Percentiles rank a stretch among this genome's conserved stretches.
These are phyloP conservation scores for Fusarium haematococcum DNA, from an alignment of 2,329 filamentous ascomycete genomes.

Conservation along the genomic window DNA sequence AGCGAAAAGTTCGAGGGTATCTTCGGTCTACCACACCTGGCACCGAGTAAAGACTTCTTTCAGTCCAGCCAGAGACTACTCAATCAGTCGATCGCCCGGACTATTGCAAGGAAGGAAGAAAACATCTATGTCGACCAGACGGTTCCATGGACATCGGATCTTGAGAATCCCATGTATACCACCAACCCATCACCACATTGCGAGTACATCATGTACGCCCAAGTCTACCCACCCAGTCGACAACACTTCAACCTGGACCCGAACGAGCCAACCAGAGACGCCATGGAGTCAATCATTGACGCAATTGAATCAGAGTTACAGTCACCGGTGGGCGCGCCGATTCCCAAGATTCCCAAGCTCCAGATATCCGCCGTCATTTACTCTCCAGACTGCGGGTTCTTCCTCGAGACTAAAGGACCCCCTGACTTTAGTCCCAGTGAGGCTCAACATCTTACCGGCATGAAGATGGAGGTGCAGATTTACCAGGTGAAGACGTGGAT, in stretches of 20 bases:
- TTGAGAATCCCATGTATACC: slow-evolving; percentile 70
- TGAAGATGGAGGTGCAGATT: slow-evolving; percentile 71
- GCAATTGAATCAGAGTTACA: slow-evolving; percentile 73
- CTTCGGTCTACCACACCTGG: slow-evolving; percentile 87
- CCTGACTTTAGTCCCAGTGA: slow-evolving; percentile 64
- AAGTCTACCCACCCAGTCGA: slow-evolving; percentile 71
- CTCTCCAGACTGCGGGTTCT: slow-evolving; percentile 76
- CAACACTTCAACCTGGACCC: slow-evolving; percentile 49
- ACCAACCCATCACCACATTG: slow-evolving; percentile 77
- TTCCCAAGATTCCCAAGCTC: slow-evolving; percentile 65
- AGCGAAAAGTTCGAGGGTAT: slow-evolving; percentile 96
- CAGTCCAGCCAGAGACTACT: slow-evolving; percentile 72
- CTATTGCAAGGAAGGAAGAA: slow-evolving; percentile 74
- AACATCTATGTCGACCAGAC: slow-evolving; percentile 65
- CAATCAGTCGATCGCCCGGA: slow-evolving; percentile 76
- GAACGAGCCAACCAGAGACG: slow-evolving; percentile 46
- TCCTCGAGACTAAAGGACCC: slow-evolving; percentile 73
- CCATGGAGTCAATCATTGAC: slow-evolving; percentile 54
- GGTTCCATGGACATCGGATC: slow-evolving; percentile 82
- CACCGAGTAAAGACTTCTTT: slow-evolving; percentile 69
- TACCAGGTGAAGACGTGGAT: slow-evolving; percentile 70
- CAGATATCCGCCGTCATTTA: slow-evolving; percentile 73
- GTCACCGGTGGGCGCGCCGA: slow-evolving; percentile 69
- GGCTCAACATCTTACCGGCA: slow-evolving; percentile 67
- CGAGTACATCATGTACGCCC: slow-evolving; percentile 89